These are phyloP conservation scores for Kwoniella sp. DNA, from an alignment of 768 basidiomycete genomes.

Conservation along the genomic window DNA sequence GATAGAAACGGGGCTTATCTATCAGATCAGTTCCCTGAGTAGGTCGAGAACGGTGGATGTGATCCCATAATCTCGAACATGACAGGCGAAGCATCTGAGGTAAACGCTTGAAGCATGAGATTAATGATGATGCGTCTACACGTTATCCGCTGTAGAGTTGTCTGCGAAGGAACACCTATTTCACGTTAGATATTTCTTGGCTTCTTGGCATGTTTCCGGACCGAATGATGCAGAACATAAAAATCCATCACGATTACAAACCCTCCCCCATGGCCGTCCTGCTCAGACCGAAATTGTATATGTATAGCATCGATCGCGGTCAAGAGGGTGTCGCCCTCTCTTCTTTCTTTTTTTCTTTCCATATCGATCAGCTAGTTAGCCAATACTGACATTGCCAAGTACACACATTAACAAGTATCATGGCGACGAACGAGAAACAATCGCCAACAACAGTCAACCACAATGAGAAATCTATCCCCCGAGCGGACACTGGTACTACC, in stretches of 20 bases:
- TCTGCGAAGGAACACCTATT: neutral
- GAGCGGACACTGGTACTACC: constrained; percentile 31
- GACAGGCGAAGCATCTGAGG: neutral
- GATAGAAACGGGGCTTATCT: constrained; percentile 3
- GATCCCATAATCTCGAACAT: neutral
- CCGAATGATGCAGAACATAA: neutral
- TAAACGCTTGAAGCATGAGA: neutral
- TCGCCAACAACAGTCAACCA: constrained; percentile 1
- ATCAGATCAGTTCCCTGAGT: neutral
- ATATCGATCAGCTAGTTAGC: neutral
- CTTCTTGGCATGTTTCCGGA: constrained; percentile 18
- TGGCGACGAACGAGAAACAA: constrained; percentile 20
- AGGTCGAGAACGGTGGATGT: neutral
- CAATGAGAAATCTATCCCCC: constrained; percentile 20
- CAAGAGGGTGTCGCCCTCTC: constrained; percentile 4
- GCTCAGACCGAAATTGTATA: neutral
- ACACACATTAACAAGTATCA: neutral
- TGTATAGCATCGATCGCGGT: constrained; percentile 4
- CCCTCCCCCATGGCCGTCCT: neutral
- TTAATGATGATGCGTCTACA: neutral
- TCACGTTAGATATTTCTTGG: constrained; percentile 10
- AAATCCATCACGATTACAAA: neutral
- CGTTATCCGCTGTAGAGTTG: neutral
- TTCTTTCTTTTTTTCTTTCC: neutral
- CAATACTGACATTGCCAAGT: neutral